Percentiles rank a stretch among this genome's conserved stretches.
Evolutionary conservation across 2,329 filamentous ascomycete genomes (phyloP).

Genomic region (Epichloe amarillans): DNA sequence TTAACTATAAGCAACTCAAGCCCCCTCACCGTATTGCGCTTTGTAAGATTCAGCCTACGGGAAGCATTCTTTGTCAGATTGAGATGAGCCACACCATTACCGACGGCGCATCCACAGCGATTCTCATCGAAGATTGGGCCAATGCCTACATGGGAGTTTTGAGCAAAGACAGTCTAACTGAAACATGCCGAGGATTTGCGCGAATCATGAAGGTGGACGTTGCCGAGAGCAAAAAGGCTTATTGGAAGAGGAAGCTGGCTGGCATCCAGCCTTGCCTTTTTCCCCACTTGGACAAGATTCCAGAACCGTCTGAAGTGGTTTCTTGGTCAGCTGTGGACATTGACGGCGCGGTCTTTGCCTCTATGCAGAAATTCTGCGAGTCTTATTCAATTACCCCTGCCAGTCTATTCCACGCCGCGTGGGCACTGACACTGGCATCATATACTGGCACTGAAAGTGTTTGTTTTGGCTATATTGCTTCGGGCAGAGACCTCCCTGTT

Average conservation of each 20-base stretch:
- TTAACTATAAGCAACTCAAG: conserved; percentile 1
- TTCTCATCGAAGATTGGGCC: conserved; percentile 5
- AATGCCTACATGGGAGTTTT: conserved; percentile 1
- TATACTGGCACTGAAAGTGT: conserved; percentile 34
- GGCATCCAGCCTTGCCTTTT: conserved; percentile 7
- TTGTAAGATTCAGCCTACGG: neutral
- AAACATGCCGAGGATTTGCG: conserved; percentile 2
- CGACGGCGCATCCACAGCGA: conserved; percentile 19
- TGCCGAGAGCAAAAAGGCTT: conserved; percentile 2
- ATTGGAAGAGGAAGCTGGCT: conserved; percentile 6
- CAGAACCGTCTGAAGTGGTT: neutral
- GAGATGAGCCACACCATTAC: conserved; percentile 23
- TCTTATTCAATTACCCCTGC: conserved; percentile 31
- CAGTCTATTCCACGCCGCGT: conserved; percentile 35
- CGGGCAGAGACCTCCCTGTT: conserved; percentile 38
- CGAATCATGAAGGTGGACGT: neutral
- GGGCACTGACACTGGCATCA: conserved; percentile 34
- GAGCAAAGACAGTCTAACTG: neutral
- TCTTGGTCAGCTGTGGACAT: neutral
- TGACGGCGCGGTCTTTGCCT: neutral
- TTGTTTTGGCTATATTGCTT: conserved; percentile 40
- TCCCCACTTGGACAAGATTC: neutral
- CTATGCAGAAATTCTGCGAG: conserved; percentile 21
- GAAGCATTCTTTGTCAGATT: conserved; percentile 13
- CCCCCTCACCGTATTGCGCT: conserved; percentile 1